Base-by-base conservation (phyloP, 1,284 basidiomycete genomes). In the Trametes pubescens region DNA sequence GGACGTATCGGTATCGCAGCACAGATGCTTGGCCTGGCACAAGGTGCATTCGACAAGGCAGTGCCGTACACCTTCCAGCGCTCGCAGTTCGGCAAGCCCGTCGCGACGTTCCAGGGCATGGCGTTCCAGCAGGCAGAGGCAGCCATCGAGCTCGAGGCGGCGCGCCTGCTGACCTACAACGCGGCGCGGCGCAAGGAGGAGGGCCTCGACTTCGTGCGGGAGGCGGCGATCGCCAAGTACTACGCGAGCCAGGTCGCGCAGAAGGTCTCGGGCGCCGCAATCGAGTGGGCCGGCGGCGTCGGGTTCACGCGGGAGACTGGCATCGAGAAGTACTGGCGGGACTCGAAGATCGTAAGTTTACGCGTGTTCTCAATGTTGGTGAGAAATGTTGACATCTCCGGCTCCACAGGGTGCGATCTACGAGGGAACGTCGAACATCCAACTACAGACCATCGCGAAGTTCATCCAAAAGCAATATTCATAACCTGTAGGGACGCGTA, bases 171-270 rank as follows among this genome's bases (percentile, higher is more conserved):
- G 68, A 98, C 95, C 22, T 99, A 99, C 83, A 99, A 99, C 74
- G 97, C 98, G 18, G 97, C 98, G 26, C 83, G 97, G 46, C 85
- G 88, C 57, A 95, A 96, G 82, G 97, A 99, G 78, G 94, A 97
- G 77, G 95, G 95, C 22, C 83, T 86, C 70, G 76, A 82, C 47
- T 99, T 99, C 78, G 91, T 92, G 48, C 95, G 94, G 80, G 92
- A 98, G 80, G 96, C 97, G 21, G 96, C 96, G 4, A 98, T 98
- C 93, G 96, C 96, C 60, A 96, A 98, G 77, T 95, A 94, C 72
- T 95, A 89, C 82, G 85, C 93, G 22, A 94, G 92, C 65, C 87
- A 93, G 60, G 88, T 99, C 18, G 97, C 98, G 11, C 94, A 98
- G 80, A 84, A 86, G 57, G 96, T 97, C 4, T 85, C 90, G 32